A percentile compares a stretch with the other conserved stretches of the same genome.
Conservation (phyloP, 202 grass and related monocot species). For the Schoenoplectus tabernaemontani region DNA sequence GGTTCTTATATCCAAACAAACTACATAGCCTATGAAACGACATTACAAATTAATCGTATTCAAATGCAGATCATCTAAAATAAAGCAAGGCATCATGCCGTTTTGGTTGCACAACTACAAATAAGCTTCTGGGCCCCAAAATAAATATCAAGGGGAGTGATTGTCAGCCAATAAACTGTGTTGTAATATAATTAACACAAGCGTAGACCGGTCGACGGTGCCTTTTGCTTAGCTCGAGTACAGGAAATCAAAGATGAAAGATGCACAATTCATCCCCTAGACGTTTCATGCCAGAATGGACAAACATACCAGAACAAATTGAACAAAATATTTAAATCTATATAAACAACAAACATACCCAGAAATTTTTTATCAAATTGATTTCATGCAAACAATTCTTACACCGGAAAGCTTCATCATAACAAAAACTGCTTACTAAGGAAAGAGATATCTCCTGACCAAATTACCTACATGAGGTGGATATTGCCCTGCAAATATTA, state of each 20-base stretch:
- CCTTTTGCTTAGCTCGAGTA: not conserved
- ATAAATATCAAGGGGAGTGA: not conserved
- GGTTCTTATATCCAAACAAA: not conserved
- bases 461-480: not conserved
- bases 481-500: not conserved
- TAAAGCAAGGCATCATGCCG: not conserved
- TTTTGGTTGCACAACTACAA: not conserved
- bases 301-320: not conserved
- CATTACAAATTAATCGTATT: not conserved
- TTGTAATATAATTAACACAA: not conserved
- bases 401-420: not conserved
- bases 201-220: not conserved
- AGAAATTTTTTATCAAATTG: not conserved
- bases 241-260: not conserved
- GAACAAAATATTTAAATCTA: not conserved
- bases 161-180: not conserved
- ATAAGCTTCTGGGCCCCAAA: too few relatives aligned
- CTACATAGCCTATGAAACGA: too few relatives aligned
- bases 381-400: not conserved
- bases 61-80: not conserved
- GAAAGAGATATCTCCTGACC: not conserved
- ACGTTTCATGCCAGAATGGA: not conserved
- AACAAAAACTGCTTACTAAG: constrained; percentile 7
- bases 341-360: not conserved
- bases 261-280: not conserved